Conservation (phyloP, 1,139 yeast genomes). For the Saccharomyces hybrid region DNA sequence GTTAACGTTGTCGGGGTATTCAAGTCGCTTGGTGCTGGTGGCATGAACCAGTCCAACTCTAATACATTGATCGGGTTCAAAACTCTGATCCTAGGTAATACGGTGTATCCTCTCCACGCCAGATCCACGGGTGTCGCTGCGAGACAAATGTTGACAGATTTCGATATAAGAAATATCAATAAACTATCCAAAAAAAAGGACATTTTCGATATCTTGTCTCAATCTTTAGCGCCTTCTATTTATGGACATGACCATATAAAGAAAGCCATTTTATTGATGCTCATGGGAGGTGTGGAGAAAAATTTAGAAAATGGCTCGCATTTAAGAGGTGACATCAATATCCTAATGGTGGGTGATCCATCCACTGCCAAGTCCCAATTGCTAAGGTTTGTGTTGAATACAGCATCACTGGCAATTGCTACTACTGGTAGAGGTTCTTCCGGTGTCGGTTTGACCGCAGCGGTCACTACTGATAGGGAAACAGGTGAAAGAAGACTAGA, state of each 20-base stretch:
- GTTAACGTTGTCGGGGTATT: slow-evolving; percentile 92
- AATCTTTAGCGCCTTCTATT: slow-evolving; percentile 90
- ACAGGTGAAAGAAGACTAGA: slow-evolving; percentile 95
- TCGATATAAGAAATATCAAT: slow-evolving; percentile 82
- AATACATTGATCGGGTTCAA: slow-evolving; percentile 62
- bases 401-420: slow-evolving; percentile 93
- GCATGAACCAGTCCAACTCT: slow-evolving; percentile 32
- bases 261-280: slow-evolving; percentile 83
- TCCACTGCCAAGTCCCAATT: slow-evolving; percentile 97
- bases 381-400: slow-evolving; percentile 85
- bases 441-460: slow-evolving; percentile 99
- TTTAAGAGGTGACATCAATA: slow-evolving; percentile 94
- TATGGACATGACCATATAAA: slow-evolving; percentile 90
- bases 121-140: slow-evolving; percentile 82
- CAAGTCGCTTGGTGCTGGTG: slow-evolving; percentile 82
- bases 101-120: slow-evolving; percentile 82
- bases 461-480: slow-evolving; percentile 92
- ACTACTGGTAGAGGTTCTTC: slow-evolving; percentile 99
- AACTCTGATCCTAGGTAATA: slow-evolving; percentile 78
- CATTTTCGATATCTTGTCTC: slow-evolving; percentile 72
- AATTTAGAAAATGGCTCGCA: slow-evolving; percentile 94
- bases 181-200: slow-evolving; percentile 60
- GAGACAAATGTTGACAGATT: slow-evolving; percentile 66
- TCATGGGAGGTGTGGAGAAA: slow-evolving; percentile 91
- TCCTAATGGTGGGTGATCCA: slow-evolving; percentile 97